A percentile compares a stretch with the other conserved stretches of the same genome.
phyloP scores from a whole-genome alignment of 805 yeast genomes.

The Soucietia sequanensis region DNA sequence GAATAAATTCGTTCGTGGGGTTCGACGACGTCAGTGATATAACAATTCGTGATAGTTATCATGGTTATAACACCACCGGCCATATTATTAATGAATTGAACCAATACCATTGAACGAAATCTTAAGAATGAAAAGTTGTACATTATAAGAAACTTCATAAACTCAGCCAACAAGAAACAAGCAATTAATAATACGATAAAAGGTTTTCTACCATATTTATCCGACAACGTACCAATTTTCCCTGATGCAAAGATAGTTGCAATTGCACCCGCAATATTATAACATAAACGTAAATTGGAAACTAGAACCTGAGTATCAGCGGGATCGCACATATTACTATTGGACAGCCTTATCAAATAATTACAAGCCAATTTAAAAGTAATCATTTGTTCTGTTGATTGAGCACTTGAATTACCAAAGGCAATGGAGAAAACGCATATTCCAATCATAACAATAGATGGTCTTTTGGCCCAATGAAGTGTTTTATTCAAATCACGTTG shows the following conservation, averaged over 20 bases:
- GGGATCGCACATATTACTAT: slow-evolving; percentile 25
- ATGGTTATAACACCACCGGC: slow-evolving; percentile 66
- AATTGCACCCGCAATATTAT: slow-evolving; percentile 40
- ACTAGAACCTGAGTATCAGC: slow-evolving; percentile 34
- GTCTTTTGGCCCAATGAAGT: slow-evolving; percentile 55
- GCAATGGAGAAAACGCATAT: slow-evolving; percentile 41
- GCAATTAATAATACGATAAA: slow-evolving; percentile 20
- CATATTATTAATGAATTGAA: slow-evolving; percentile 45
- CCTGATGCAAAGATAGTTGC: slow-evolving; percentile 55
- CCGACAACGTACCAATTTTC: slow-evolving; percentile 41
- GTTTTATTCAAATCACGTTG: slow-evolving; percentile 42
- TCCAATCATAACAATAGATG: slow-evolving; percentile 53
- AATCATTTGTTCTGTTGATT: slow-evolving; percentile 40
- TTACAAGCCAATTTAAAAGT: slow-evolving; percentile 30
- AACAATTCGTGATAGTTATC: slow-evolving; percentile 62
- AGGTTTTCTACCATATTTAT: slow-evolving; percentile 36
- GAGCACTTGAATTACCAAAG: slow-evolving; percentile 37
- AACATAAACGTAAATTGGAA: slow-evolving; percentile 50
- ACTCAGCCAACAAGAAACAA: slow-evolving; percentile 19
- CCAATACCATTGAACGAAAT: slow-evolving; percentile 37
- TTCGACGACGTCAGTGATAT: slow-evolving; percentile 71
- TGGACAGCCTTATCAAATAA: slow-evolving; percentile 11
- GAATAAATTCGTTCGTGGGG: slow-evolving; percentile 55
- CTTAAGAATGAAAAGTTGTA: slow-evolving; percentile 24
- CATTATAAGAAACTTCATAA: slow-evolving; percentile 23